A percentile compares a stretch with the other conserved stretches of the same genome.
Conservation (phyloP, 495 filamentous ascomycete species). For the Podospora appendiculata region DNA sequence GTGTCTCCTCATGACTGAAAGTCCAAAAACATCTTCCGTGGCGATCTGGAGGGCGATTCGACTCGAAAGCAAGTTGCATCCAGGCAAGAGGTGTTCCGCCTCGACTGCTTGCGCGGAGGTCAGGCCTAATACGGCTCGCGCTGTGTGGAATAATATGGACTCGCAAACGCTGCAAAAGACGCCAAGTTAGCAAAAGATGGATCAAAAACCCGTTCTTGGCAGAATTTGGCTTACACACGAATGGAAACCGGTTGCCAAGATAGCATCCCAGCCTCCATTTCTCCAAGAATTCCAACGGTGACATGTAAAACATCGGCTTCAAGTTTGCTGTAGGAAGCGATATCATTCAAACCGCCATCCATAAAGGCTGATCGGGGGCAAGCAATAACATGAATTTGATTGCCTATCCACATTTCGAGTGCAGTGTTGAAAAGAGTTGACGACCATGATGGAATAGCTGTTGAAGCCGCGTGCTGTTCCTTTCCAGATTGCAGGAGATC, state of each 20-base stretch:
- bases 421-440: constrained; percentile 1
- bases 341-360: constrained; percentile 3
- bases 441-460: not conserved
- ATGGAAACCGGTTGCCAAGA: constrained; percentile 2
- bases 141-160: constrained; percentile 10
- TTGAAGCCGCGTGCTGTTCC: not conserved
- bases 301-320: constrained; percentile 1
- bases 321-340: constrained; percentile 4
- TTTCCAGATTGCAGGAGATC: constrained; percentile 2
- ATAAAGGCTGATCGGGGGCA: constrained; percentile 3
- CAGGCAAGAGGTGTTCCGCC: constrained; percentile 6
- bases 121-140: constrained; percentile 5
- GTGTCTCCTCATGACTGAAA: not conserved
- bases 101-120: constrained; percentile 2
- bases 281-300: constrained; percentile 1
- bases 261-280: not conserved
- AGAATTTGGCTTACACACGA: not conserved
- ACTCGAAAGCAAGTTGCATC: not conserved
- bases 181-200: no score
- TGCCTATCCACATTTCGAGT: constrained; percentile 4
- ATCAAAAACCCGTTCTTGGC: no score
- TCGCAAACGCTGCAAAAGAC: not conserved
- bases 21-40: not conserved
- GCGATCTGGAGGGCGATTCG: constrained; percentile 11
- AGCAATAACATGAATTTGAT: constrained; percentile 2